A percentile compares a stretch with the other conserved stretches of the same genome.
These are phyloP conservation scores for Boechera divaricarpa DNA, from an alignment of 345 rosid species.

Conservation along the genomic window DNA sequence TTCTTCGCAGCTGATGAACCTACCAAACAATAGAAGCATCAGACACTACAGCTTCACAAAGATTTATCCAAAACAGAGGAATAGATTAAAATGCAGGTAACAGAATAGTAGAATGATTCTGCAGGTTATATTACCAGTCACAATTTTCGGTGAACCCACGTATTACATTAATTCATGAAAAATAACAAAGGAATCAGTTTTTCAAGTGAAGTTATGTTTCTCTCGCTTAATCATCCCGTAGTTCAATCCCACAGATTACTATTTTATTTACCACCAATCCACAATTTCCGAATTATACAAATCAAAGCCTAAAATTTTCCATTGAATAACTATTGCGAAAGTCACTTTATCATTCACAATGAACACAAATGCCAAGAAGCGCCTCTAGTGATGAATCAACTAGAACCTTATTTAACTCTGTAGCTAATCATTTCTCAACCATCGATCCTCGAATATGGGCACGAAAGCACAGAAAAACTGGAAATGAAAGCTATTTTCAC, in stretches of 20 bases:
- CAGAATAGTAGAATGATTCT: background rate
- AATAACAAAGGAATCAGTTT: background rate
- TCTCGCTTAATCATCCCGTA: background rate
- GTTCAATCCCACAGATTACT: background rate
- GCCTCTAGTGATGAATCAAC: too few relatives aligned
- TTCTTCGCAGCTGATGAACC: slow-evolving; percentile 82
- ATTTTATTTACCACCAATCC: background rate
- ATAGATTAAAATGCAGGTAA: background rate
- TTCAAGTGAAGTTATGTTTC: background rate
- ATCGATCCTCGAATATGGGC: too few relatives aligned
- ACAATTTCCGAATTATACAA: too few relatives aligned
- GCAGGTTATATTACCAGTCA: background rate
- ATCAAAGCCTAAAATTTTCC: background rate
- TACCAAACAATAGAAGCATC: slow-evolving; percentile 55
- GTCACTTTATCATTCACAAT: background rate
- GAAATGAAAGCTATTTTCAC: too few relatives aligned
- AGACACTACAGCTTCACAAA: slow-evolving; percentile 17
- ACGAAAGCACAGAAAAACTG: too few relatives aligned
- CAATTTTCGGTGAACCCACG: background rate
- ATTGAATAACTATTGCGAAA: background rate
- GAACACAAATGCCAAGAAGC: background rate
- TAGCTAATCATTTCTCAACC: too few relatives aligned
- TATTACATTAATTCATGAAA: background rate
- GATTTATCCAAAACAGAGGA: slow-evolving; percentile 1
- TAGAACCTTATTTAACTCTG: too few relatives aligned